A percentile compares a stretch with the other conserved stretches of the same genome.
Evolutionary conservation across 2,329 filamentous ascomycete genomes (phyloP).

Genomic region (Aureobasidium sp.): DNA sequence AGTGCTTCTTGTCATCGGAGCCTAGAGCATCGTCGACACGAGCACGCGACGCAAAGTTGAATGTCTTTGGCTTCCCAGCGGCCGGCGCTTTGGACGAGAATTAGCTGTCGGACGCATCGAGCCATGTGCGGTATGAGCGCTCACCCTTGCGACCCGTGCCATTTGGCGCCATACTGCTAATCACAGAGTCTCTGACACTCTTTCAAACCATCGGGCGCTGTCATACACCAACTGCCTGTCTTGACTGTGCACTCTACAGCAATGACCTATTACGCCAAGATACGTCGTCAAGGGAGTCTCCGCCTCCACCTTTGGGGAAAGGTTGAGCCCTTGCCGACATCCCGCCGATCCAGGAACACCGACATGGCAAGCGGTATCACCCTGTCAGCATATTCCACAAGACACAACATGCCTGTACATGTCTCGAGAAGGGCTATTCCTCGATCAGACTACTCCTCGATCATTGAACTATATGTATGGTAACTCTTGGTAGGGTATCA

Average conservation of each 20-base stretch:
- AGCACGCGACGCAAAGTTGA: slow-evolving; percentile 12
- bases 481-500: too few relatives aligned
- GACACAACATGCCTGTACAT: neutral
- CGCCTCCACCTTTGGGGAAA: slow-evolving; percentile 3
- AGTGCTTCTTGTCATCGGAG: neutral
- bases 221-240: neutral
- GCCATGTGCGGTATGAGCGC: neutral
- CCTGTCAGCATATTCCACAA: neutral
- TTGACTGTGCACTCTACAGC: neutral
- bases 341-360: neutral
- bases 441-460: too few relatives aligned
- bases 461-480: too few relatives aligned
- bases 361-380: neutral
- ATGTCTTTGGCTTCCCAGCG: slow-evolving; percentile 2
- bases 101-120: neutral
- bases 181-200: neutral
- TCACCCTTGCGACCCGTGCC: slow-evolving; percentile 15
- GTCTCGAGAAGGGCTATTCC: neutral
- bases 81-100: slow-evolving; percentile 8
- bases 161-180: slow-evolving; percentile 15
- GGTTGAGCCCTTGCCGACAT: neutral
- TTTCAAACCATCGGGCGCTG: slow-evolving; percentile 8
- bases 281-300: neutral
- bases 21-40: slow-evolving; percentile 7
- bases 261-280: slow-evolving; percentile 4